These are phyloP conservation scores for Martiniozyma asiatica DNA, from an alignment of 1,139 yeast genomes.

Conservation along the genomic window DNA sequence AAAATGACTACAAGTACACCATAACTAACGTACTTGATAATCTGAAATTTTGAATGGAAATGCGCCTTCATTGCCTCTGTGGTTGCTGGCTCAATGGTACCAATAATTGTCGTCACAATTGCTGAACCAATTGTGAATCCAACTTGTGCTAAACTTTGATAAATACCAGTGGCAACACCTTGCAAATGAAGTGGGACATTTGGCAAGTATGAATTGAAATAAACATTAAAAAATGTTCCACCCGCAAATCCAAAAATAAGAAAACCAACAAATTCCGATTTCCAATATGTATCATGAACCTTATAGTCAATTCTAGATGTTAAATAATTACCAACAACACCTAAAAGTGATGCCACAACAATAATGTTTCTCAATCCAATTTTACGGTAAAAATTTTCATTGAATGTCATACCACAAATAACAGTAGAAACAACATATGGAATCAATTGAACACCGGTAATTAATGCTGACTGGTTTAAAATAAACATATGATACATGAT, in stretches of 20 bases:
- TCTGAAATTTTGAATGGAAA: constrained; percentile 6
- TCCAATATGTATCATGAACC: constrained; percentile 19
- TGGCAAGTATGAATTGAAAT: constrained; percentile 12
- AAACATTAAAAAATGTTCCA: constrained; percentile 3
- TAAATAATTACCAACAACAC: constrained; percentile 16
- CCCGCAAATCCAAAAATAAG: constrained; percentile 12
- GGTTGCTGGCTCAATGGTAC: constrained; percentile 9
- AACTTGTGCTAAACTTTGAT: constrained; percentile 22
- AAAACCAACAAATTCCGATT: constrained; percentile 16
- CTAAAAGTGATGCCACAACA: constrained; percentile 11
- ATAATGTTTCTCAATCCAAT: constrained; percentile 14
- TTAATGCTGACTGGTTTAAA: too few relatives aligned
- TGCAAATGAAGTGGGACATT: constrained; percentile 22
- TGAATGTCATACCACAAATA: constrained; percentile 9
- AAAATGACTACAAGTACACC: too few relatives aligned
- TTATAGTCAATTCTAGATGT: constrained; percentile 15
- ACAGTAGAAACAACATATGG: constrained; percentile 15
- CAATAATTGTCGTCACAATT: constrained; percentile 18
- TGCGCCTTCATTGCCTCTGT: constrained; percentile 4
- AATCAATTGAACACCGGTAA: too few relatives aligned
- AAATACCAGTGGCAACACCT: constrained; percentile 24
- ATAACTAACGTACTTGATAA: constrained; percentile 2
- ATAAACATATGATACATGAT: too few relatives aligned
- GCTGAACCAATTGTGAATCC: constrained; percentile 20
- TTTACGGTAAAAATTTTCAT: constrained; percentile 6